These are phyloP conservation scores for Croton setiger DNA, from an alignment of 441 rosid species.

Conservation along the genomic window DNA sequence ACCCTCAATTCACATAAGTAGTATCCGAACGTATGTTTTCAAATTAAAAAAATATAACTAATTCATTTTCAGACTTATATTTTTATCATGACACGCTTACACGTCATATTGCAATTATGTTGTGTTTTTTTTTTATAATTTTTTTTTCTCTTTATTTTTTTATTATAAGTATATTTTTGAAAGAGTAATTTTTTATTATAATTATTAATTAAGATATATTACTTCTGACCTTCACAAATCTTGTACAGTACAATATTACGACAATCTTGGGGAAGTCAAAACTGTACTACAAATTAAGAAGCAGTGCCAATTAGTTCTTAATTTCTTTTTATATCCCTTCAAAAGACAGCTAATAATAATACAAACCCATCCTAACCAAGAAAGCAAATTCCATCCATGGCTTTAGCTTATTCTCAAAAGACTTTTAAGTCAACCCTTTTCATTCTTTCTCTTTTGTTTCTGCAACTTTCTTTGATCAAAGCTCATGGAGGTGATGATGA, in stretches of 20 bases:
- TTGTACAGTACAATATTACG: conserved; percentile 6
- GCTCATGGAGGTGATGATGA: conserved; percentile 45
- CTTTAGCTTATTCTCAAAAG: conserved; percentile 25
- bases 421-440: conserved; percentile 46
- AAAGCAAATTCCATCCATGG: background rate
- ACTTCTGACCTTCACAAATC: background rate
- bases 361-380: background rate
- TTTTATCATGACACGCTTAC: no score
- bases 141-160: no score
- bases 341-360: background rate
- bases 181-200: no score
- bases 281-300: conserved; percentile 30
- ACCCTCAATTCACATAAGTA: no score
- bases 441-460: conserved; percentile 31
- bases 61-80: no score
- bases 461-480: conserved; percentile 32
- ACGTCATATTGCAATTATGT: no score
- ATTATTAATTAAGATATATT: background rate
- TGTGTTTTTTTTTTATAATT: no score
- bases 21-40: no score
- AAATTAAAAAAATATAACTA: no score
- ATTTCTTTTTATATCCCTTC: background rate
- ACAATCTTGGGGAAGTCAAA: conserved; percentile 33
- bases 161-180: no score
- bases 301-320: background rate